Base-by-base conservation (phyloP, 2,329 filamentous ascomycete species). In the Alternaria angustiovoidea region DNA sequence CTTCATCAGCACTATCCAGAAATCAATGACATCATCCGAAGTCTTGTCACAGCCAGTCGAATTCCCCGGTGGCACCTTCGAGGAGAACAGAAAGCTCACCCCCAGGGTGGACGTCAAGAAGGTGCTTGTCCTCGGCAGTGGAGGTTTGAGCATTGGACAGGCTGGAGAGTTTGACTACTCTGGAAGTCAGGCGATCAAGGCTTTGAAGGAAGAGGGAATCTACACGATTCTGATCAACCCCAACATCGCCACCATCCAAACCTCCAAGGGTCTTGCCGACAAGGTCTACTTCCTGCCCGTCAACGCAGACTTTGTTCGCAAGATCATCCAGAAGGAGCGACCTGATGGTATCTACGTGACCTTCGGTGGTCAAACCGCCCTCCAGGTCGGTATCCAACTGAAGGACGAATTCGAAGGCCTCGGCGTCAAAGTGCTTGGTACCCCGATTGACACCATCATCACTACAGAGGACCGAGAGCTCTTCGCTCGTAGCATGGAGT, bases 81-180 rank as follows among this genome's bases (percentile, higher is more conserved):
- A 89, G 68, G 93, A 96, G 76, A 97, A 96, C 74, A 86, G 90
- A 76, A 87, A 84, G 68, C 82, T 88, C 12, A 86, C 94, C 72
- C 94, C 94, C 14, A 88, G 89, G 54, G 91, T 98, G 42, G 85
- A 88, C 59, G 92, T 94, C 70, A 96, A 96, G 85, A 98, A 98
- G 84, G 94, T 96, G 14, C 87, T 99, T 58, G 91, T 99, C 28
- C 87, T 99, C 52, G 95, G 95, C 63, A 94, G 91, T 80, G 95
- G 95, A 81, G 95, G 95, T 81, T 86, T 99, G 64, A 96, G 92
- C 79, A 99, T 99, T 79, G 95, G 95, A 14, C 95, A 99, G 80
- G 95, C 95, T 66, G 95, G 95, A 79, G 95, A 99, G 80, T 99
- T 99, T 70, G 95, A 99, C 78, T 99, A 99, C 83, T 98, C 95